Evolutionary conservation across 305 asterid species (phyloP).

Genomic region (Fraxinus xanthoxyloides): DNA sequence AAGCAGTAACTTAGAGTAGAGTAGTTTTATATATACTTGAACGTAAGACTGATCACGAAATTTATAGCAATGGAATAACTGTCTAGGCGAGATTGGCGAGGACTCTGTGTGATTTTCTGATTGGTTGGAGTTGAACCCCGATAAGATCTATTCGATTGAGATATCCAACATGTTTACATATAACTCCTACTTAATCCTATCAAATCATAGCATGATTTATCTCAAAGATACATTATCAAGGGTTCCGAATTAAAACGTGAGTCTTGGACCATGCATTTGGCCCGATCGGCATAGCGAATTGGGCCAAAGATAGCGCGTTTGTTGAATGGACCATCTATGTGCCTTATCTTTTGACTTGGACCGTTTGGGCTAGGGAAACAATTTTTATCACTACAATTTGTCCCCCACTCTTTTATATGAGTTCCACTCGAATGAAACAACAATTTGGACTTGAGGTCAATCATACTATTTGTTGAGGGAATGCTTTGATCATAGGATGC

Average conservation of each 20-base stretch:
- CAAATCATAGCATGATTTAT: neutral
- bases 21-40: neutral
- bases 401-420: neutral
- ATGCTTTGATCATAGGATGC: neutral
- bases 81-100: neutral
- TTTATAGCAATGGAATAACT: neutral
- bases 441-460: neutral
- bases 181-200: neutral
- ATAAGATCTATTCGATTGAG: neutral
- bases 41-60: neutral
- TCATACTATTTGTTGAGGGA: neutral
- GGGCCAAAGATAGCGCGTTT: neutral
- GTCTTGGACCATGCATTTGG: neutral
- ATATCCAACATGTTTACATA: neutral
- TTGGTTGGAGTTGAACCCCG: neutral
- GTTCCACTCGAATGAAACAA: neutral
- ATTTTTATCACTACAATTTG: neutral
- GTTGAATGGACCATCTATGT: neutral
- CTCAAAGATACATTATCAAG: neutral
- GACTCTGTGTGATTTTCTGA: neutral
- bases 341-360: neutral
- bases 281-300: neutral
- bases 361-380: neutral
- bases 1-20: neutral
- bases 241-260: no score